Conservation (phyloP, 2,329 filamentous ascomycete genomes). For the Sporothrix mexicana region DNA sequence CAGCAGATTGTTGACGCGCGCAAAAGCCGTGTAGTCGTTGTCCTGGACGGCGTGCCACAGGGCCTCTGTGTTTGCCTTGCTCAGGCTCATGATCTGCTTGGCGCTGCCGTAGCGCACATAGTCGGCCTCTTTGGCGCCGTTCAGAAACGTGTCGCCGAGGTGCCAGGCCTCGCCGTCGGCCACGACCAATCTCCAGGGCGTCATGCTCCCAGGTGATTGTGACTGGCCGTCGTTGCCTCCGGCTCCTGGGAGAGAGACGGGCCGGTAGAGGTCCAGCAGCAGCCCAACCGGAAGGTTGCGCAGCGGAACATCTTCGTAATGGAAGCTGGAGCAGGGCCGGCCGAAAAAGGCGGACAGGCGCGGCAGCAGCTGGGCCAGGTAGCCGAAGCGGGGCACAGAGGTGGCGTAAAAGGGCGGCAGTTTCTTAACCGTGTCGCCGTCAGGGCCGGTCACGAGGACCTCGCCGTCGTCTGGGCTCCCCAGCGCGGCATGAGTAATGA, state of each 20-base stretch:
- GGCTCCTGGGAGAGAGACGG: constrained; percentile 38
- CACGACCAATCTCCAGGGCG: constrained; percentile 63
- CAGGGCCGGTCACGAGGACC: background rate
- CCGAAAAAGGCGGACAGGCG: constrained; percentile 61
- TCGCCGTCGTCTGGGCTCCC: constrained; percentile 20
- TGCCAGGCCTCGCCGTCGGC: constrained; percentile 63
- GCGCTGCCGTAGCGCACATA: constrained; percentile 87
- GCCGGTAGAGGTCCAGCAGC: constrained; percentile 63
- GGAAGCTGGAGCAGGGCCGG: constrained; percentile 62
- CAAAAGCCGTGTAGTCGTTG: constrained; percentile 75
- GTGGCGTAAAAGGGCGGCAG: constrained; percentile 51
- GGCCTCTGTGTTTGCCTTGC: constrained; percentile 79
- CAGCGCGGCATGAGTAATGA: constrained; percentile 57
- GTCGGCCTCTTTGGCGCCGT: constrained; percentile 75
- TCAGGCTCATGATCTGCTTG: constrained; percentile 87
- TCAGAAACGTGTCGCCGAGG: constrained; percentile 67
- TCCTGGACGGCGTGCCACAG: constrained; percentile 82
- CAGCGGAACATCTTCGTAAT: constrained; percentile 60
- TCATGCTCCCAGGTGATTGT: constrained; percentile 7
- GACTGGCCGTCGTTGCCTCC: background rate
- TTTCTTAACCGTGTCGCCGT: background rate
- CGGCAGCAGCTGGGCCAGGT: constrained; percentile 63
- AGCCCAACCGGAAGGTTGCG: constrained; percentile 61
- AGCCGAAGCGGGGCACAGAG: constrained; percentile 63
- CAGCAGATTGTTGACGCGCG: constrained; percentile 75